Conservation (phyloP, 345 rosid genomes). For the Jatropha curcas region DNA sequence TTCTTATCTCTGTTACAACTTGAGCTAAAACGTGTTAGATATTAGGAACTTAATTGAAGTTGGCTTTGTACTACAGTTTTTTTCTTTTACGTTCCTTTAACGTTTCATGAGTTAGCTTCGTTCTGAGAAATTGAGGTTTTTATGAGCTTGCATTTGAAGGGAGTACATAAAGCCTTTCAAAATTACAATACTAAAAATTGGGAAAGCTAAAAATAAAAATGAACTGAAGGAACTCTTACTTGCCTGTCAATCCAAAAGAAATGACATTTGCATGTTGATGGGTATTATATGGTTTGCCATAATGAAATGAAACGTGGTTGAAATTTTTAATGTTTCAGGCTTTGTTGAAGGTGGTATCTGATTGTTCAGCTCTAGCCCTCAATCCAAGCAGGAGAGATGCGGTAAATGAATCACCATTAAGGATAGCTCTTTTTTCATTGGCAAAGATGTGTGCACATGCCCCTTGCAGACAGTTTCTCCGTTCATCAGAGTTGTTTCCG, state of each 20-base stretch:
- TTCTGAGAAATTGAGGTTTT: too few species aligned
- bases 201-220: too few species aligned
- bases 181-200: too few species aligned
- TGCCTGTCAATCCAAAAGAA: neutral
- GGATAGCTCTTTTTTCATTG: slow-evolving; percentile 87
- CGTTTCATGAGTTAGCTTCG: too few species aligned
- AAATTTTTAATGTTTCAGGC: slow-evolving; percentile 52
- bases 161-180: too few species aligned
- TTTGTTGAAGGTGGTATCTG: slow-evolving; percentile 67
- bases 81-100: too few species aligned
- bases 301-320: neutral
- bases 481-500: slow-evolving; percentile 71
- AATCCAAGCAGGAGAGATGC: slow-evolving; percentile 71
- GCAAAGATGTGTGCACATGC: slow-evolving; percentile 88
- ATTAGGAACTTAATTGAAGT: too few species aligned
- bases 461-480: slow-evolving; percentile 70
- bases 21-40: too few species aligned
- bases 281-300: neutral
- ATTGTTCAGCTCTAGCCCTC: slow-evolving; percentile 67
- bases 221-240: too few species aligned
- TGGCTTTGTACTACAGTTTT: too few species aligned
- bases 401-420: slow-evolving; percentile 78
- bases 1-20: neutral
- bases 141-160: too few species aligned
- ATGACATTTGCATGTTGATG: too few species aligned